Conservation (phyloP, 129 eudicot genomes). For the Lactuca saligna region DNA sequence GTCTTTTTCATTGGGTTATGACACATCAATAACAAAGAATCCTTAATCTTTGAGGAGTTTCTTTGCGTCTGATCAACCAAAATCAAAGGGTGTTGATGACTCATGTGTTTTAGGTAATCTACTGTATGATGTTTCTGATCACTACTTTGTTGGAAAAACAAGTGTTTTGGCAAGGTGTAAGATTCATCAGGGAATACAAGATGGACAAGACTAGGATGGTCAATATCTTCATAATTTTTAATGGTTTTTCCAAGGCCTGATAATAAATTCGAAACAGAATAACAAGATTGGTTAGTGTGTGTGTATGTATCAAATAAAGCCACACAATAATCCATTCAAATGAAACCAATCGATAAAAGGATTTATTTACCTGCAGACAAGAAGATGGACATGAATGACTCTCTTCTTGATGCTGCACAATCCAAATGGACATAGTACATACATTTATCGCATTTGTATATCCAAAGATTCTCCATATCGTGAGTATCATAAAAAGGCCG, state of each 20-base stretch:
- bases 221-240: not conserved
- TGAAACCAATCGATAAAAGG: not conserved
- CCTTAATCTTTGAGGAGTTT: not conserved
- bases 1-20: slow-evolving; percentile 1
- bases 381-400: slow-evolving; percentile 7
- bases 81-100: not conserved
- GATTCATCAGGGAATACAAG: not conserved
- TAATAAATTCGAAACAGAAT: not conserved
- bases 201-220: not conserved
- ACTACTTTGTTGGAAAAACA: not conserved
- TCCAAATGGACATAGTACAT: slow-evolving; percentile 9
- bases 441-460: slow-evolving; percentile 20
- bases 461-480: not conserved
- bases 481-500: too few species aligned
- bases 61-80: not conserved
- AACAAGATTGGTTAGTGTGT: too few species aligned
- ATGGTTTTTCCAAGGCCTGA: not conserved
- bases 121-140: not conserved
- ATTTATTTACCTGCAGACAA: not conserved
- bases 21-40: not conserved
- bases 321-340: too few species aligned
- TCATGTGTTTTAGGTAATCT: not conserved
- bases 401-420: not conserved
- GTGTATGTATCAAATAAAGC: too few species aligned
- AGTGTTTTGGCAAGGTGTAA: not conserved